Evolutionary conservation across 331 rosid genomes (phyloP), one percentile per base, ranked within the genome.

Genomic region (Spiraea crenata): DNA sequence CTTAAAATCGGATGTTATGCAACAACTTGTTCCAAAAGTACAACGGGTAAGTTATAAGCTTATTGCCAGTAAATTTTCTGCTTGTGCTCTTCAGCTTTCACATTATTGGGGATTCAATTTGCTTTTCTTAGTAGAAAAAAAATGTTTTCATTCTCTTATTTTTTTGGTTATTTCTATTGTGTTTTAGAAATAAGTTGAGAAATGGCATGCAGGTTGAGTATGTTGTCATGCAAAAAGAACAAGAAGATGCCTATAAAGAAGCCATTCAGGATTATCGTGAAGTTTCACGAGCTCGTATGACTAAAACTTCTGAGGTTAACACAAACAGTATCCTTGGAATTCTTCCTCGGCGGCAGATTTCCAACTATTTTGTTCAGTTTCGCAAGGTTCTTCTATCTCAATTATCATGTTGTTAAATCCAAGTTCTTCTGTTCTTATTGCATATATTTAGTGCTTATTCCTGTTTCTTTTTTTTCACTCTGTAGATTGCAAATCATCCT

Each of bases 401-500:
- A 41, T 73, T 72, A 46, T 73, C 49, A 41, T 58, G 44, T 48
- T 48, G 34, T 19, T 20, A 9, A 34, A 45, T 68, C 68, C 64
- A 12, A 44, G 17, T 16, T 57, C 25, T 62, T 45, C 5, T 16
- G 11, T 47, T 34, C 3, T 42, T 15, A 45, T 37, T 39, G 49
- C 45, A 16, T 45, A 14, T n/a, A 41, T 40, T 20, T 77, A 42
- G 34, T 40, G 58, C 71, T 76, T 67, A 67, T 61, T 60, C 2
- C 10, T 38, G 46, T 63, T 50, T n/a, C 31, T 49, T 13, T 64
- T 3, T 57, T 50, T 49, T 55, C 69, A 16, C 63, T 55, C 77
- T 85, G 83, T 83, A 93, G 99, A 93, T 93, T 77, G 96, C 99
- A 70, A 93, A 91, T 79, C 97, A 93, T 80, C 99, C 99, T 76